Conservation (phyloP, 179 eudicot genomes). For the Amaranthus tricolor region DNA sequence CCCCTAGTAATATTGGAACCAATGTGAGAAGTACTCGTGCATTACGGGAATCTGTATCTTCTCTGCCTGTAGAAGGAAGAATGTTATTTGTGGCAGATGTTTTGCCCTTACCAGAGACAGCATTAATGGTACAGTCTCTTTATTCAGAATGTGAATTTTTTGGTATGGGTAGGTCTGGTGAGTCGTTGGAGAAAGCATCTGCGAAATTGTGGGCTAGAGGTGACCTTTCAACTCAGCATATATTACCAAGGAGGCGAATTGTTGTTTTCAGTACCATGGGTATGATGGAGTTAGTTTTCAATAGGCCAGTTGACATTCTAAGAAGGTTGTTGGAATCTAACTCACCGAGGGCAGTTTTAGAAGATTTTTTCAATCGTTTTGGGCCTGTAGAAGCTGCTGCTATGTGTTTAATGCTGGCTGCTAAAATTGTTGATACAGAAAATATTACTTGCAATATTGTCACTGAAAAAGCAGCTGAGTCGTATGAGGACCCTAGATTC, state of each 20-base stretch:
- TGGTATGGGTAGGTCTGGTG: constrained; percentile 57
- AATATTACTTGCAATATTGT: constrained; percentile 67
- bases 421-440: constrained; percentile 68
- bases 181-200: constrained; percentile 65
- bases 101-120: constrained; percentile 73
- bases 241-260: constrained; percentile 83
- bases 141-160: constrained; percentile 70
- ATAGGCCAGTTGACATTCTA: constrained; percentile 90
- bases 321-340: constrained; percentile 86
- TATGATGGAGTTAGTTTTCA: constrained; percentile 95
- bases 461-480: constrained; percentile 97
- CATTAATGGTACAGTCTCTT: constrained; percentile 72
- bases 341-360: constrained; percentile 79
- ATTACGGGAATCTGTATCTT: constrained; percentile 81
- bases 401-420: constrained; percentile 93
- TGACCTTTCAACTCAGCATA: constrained; percentile 91
- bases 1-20: constrained; percentile 59
- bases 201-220: constrained; percentile 92
- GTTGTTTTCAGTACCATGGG: constrained; percentile 98
- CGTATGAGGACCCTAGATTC: constrained; percentile 94
- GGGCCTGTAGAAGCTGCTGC: constrained; percentile 97
- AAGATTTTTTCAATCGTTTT: constrained; percentile 92
- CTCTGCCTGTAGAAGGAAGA: constrained; percentile 90
- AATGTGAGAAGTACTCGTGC: constrained; percentile 79
- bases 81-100: constrained; percentile 94